A percentile compares a stretch with the other conserved stretches of the same genome.
These are phyloP conservation scores for Fusarium transvaalense DNA, from an alignment of 2,329 filamentous ascomycete species.

Conservation along the genomic window DNA sequence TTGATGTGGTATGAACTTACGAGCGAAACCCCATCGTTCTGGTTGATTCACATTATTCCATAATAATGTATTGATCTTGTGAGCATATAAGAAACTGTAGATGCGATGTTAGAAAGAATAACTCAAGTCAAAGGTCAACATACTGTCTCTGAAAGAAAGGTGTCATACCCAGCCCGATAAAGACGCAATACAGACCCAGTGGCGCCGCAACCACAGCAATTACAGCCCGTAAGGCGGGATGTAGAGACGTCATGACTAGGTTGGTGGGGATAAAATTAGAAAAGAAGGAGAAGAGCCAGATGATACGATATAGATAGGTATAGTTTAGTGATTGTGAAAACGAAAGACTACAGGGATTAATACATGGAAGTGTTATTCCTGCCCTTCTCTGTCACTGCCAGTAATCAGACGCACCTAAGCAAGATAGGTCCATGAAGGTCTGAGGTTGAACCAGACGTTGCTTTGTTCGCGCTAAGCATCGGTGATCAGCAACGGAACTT, in stretches of 20 bases:
- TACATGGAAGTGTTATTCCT: slow-evolving; percentile 1
- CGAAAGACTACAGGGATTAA: slow-evolving; percentile 1
- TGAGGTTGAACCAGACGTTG: slow-evolving; percentile 46
- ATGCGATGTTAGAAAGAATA: slow-evolving; percentile 21
- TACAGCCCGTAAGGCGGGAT: slow-evolving; percentile 42
- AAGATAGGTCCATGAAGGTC: slow-evolving; percentile 28
- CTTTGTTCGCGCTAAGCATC: slow-evolving; percentile 42
- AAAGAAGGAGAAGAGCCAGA: neutral
- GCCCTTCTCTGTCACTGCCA: neutral
- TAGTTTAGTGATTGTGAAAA: neutral
- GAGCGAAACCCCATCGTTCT: slow-evolving; percentile 87
- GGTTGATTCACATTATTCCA: slow-evolving; percentile 81
- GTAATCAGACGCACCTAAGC: slow-evolving; percentile 10
- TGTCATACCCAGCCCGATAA: slow-evolving; percentile 74
- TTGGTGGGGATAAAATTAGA: neutral
- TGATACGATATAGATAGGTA: neutral
- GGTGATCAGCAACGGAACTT: slow-evolving; percentile 40
- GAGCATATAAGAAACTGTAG: slow-evolving; percentile 81
- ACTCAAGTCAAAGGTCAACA: neutral
- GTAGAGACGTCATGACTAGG: slow-evolving; percentile 39
- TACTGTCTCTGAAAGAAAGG: slow-evolving; percentile 85
- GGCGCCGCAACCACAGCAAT: slow-evolving; percentile 69
- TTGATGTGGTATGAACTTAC: slow-evolving; percentile 59
- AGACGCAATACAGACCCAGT: slow-evolving; percentile 73
- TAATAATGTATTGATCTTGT: slow-evolving; percentile 79